Evolutionary conservation across 768 basidiomycete genomes (phyloP), one percentile per base, ranked within the genome.

Genomic region (Kwoniella bestiolae): DNA sequence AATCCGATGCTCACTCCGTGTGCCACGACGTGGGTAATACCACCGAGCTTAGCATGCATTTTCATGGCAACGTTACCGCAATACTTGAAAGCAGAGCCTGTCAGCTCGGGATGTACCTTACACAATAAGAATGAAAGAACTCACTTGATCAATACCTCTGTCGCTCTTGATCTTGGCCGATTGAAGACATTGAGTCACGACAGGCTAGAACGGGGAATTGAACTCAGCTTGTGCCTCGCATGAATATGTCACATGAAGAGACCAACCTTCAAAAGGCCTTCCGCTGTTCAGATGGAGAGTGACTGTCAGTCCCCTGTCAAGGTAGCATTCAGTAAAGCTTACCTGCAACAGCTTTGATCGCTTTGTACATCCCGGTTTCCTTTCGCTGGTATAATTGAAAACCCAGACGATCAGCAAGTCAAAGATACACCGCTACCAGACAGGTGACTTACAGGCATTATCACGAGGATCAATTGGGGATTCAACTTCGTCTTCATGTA

Each of bases 21-120:
- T 2, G 63, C 66, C 5, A 79, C 70, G 26, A 63, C 44, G 57
- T 79, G 78, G 7, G 78, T 81, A 25, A 81, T 59, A 56, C 80
- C 80, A n/a, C 80, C 80, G 32, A 81, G 72, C 73, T 81, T 81
- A 49, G 71, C 72, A 60, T 76, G 73, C 38, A 79, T 64, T 56
- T 81, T 81, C 80, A 81, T 81, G 18, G 78, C 73, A 12, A 81
- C 76, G 34, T 76, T 76, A 18, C 67, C 69, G 14, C 62, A 64
- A 46, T 53, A 63, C 57, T 59, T 21, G 12, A 53, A 26, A 11
- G 50, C 18, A 60, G 16, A 16, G 35, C 26, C 11, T 23, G n/a
- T 8, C 16, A 21, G 6, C 3, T 57, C 18, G 45, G 29, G n/a
- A n/a, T n/a, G n/a, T n/a, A n/a, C n/a, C n/a, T n/a, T 14, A 35